phyloP scores from a whole-genome alignment of 768 basidiomycete genomes.

The Psilocybe cyanescens region DNA sequence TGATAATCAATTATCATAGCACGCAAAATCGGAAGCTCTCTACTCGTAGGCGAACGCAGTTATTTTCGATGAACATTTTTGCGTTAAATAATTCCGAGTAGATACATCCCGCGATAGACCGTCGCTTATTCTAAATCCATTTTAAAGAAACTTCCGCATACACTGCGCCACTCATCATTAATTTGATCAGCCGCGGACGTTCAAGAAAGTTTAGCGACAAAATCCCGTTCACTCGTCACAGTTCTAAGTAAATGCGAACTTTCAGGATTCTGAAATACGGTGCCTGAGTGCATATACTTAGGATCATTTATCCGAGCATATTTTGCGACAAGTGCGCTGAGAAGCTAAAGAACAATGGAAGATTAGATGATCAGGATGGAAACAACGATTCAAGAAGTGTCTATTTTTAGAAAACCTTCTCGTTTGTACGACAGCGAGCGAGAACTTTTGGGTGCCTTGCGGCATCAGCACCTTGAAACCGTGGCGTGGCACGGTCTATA shows the following conservation, averaged over 20 bases:
- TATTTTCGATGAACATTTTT: no score
- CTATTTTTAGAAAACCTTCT: background rate
- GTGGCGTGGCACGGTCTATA: background rate
- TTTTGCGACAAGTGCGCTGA: constrained; percentile 1
- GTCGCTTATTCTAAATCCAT: no score
- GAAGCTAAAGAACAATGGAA: background rate
- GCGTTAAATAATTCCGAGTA: no score
- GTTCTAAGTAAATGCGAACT: background rate
- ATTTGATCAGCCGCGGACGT: background rate
- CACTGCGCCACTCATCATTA: no score
- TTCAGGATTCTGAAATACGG: background rate
- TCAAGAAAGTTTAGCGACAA: background rate
- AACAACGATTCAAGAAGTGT: background rate
- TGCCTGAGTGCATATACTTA: background rate
- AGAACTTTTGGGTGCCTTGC: background rate
- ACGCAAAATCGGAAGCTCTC: no score
- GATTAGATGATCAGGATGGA: background rate
- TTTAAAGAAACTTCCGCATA: no score
- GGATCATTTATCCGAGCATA: background rate
- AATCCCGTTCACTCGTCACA: no score
- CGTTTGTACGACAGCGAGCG: background rate
- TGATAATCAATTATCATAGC: no score
- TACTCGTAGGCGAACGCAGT: no score
- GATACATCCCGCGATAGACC: no score
- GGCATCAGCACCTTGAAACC: background rate